Evolutionary conservation across 2,329 filamentous ascomycete genomes (phyloP), one percentile per base, ranked within the genome.

Genomic region (Leptographium flavum): DNA sequence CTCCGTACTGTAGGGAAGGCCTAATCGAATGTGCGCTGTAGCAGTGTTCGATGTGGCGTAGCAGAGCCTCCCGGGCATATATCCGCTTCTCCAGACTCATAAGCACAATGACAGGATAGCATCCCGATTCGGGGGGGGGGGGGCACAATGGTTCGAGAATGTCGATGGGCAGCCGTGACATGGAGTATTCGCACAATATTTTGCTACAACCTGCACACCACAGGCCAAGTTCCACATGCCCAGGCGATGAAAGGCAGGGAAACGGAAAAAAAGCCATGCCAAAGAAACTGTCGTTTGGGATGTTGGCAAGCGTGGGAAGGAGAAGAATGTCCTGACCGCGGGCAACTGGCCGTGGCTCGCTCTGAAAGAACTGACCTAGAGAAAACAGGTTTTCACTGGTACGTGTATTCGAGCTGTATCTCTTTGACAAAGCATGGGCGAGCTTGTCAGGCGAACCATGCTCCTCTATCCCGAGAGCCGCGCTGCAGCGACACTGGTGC

Each of bases 11-110:
- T n/a, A n/a, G n/a, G n/a, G n/a, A n/a, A n/a, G n/a, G n/a, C n/a
- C n/a, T n/a, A n/a, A n/a, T n/a, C n/a, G n/a, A n/a, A n/a, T 36
- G 33, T 25, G 36, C 36, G 14, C 22, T 45, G 23, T 44, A 46
- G 36, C 36, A 38, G 21, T 38, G 36, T 38, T 15, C 25, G 13
- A 38, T 25, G 10, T 25, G 36, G 14, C n/a, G 36, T 38, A 38
- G 36, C 5, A 38, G n/a, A 38, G 5, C 36, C 36, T 38, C 25
- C 21, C 21, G 23, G 10, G 10, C 19, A 38, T 38, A 38, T 4
- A 21, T 21, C 6, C 36, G 36, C 36, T 21, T 38, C 36, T 38
- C 36, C n/a, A 38, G 11, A 38, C 22, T 11, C 36, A 25, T 38
- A 25, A 38, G 22, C 36, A 38, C 36, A 21, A 38, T 15, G 8